A percentile compares a stretch with the other conserved stretches of the same genome.
phyloP scores from a whole-genome alignment of 169 alveolate species.

The Plasmodium cynomolgi region DNA sequence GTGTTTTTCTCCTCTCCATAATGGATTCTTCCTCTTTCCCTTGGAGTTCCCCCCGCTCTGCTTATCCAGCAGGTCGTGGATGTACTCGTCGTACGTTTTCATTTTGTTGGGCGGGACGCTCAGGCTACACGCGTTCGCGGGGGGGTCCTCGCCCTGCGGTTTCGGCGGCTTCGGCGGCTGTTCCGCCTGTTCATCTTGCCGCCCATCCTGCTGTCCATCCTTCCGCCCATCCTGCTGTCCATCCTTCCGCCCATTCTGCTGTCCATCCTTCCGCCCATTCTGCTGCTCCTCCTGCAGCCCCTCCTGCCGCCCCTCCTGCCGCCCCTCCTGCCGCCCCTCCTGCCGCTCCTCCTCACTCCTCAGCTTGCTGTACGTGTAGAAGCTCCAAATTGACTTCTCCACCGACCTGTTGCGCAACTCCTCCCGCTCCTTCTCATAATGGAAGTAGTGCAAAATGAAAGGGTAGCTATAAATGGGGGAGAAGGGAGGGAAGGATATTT shows the following conservation, averaged over 20 bases:
- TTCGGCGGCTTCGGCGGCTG: too few species aligned
- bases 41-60: background rate
- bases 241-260: background rate
- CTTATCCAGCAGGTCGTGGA: slow-evolving; percentile 8
- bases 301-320: background rate
- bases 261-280: background rate
- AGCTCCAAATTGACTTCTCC: slow-evolving; percentile 21
- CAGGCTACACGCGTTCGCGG: background rate
- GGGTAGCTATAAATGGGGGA: slow-evolving; percentile 74
- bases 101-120: background rate
- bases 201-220: too few species aligned
- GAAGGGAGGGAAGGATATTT: slow-evolving; percentile 66
- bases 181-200: background rate
- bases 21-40: background rate
- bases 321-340: background rate
- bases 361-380: slow-evolving; percentile 9
- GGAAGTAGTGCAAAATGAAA: slow-evolving; percentile 48
- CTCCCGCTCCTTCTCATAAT: slow-evolving; percentile 30
- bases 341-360: background rate
- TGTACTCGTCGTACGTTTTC: slow-evolving; percentile 18
- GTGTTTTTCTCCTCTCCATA: background rate
- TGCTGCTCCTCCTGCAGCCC: background rate
- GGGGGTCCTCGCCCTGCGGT: background rate
- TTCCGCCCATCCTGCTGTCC: background rate
- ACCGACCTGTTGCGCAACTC: slow-evolving; percentile 22